Conservation (phyloP, 495 filamentous ascomycete genomes). For the Xylaria castorea region DNA sequence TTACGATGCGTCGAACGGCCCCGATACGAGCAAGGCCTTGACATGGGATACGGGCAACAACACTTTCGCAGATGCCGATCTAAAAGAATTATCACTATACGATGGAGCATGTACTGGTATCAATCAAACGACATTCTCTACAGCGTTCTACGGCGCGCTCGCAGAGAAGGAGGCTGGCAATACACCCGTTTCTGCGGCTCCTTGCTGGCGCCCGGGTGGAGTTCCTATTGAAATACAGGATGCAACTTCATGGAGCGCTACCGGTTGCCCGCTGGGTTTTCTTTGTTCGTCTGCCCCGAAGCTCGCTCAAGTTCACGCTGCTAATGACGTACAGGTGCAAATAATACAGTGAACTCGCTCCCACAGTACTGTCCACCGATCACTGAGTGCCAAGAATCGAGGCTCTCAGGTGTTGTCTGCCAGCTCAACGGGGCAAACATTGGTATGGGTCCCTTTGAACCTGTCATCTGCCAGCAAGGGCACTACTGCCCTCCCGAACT, state of each 20-base stretch:
- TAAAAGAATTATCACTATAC: slow-evolving; percentile 33
- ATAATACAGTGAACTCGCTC: slow-evolving; percentile 52
- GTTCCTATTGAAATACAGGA: slow-evolving; percentile 46
- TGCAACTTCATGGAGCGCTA: slow-evolving; percentile 40
- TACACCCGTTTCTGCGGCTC: slow-evolving; percentile 37
- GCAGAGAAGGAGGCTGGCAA: slow-evolving; percentile 27
- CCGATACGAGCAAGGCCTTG: slow-evolving; percentile 33
- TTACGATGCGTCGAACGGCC: slow-evolving; percentile 37
- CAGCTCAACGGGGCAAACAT: slow-evolving; percentile 41
- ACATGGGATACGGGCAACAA: slow-evolving; percentile 28
- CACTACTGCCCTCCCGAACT: slow-evolving; percentile 49
- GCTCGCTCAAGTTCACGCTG: not conserved
- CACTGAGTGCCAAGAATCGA: slow-evolving; percentile 43
- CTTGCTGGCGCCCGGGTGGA: slow-evolving; percentile 45
- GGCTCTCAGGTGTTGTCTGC: slow-evolving; percentile 44
- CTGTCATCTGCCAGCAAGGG: slow-evolving; percentile 51
- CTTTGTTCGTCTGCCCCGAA: slow-evolving; percentile 41
- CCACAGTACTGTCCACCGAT: slow-evolving; percentile 56
- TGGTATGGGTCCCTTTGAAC: slow-evolving; percentile 51
- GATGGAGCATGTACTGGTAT: slow-evolving; percentile 44
- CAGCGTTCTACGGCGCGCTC: slow-evolving; percentile 38
- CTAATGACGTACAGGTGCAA: slow-evolving; percentile 43
- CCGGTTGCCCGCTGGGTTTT: slow-evolving; percentile 49
- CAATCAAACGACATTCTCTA: slow-evolving; percentile 42
- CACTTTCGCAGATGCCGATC: slow-evolving; percentile 26